Evolutionary conservation across 345 rosid species (phyloP), one percentile per base, ranked within the genome.

Genomic region (Kandelia obovata): DNA sequence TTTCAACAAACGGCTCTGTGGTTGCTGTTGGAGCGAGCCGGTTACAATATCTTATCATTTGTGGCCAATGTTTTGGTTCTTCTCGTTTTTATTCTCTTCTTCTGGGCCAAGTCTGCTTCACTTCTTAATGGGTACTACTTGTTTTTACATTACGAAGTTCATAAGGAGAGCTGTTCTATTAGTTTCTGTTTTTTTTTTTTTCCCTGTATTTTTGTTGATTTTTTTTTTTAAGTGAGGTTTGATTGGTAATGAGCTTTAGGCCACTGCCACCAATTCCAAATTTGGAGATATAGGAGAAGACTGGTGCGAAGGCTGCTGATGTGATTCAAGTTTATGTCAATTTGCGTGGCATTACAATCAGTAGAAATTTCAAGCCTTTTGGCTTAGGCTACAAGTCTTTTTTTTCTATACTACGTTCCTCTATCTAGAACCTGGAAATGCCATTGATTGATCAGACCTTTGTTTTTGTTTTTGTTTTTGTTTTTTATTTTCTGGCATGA

Each of bases 51-150:
- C 66, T 70, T 89, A 75, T 81, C 96, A 23, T 90, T 89, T 70
- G 78, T 85, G 67, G 83, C 95, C 26, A 90, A 92, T 72, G 96
- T 87, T 11, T 71, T 92, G 58, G 79, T 90, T 76, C 88, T 88
- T 61, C 96, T 96, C 9, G 85, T 88, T 46, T 75, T 78, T 0
- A 84, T 89, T 73, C 91, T 92, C 84, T 96, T 92, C 83, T 70
- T 90, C 31, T 89, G 99, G 99, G 97, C 92, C 31, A 92, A 90
- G 83, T 96, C 99, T 73, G 98, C 99, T 77, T 77, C 85, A 16
- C 87, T 96, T 67, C 95, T 92, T 57, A 96, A 90, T 71, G 80
- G 99, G 99, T 96, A 58, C 20, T 43, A 39, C 9, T 34, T 34
- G 37, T 34, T 34, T 34, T 34, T 7, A 34, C 37, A 34, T 6